Evolutionary conservation across 192 early-diverging fungal species (phyloP), one percentile per base, ranked within the genome.

Genomic region (Mycoemilia scoparia): DNA sequence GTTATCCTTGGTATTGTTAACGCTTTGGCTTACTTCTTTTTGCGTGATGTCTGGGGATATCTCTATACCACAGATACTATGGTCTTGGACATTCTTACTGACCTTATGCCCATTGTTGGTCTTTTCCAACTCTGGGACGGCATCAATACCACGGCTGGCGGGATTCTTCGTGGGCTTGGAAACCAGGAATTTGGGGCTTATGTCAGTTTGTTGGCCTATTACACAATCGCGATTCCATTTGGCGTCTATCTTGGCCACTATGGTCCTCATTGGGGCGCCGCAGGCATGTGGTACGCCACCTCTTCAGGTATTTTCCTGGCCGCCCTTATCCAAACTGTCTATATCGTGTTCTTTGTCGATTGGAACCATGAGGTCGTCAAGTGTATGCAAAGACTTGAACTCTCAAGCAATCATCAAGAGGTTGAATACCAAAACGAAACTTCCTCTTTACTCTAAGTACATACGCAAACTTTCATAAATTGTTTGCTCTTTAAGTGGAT

Each of bases 211-310:
- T 40, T 63, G 11, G 55, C 60, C 18, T 73, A 69, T 32, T 73
- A 68, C 44, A 22, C 59, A 5, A 15, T 69, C 18, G 70, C 54
- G 0, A 13, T 70, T 3, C 70, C 70, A 2, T 25, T 70, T 7
- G 70, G 57, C 10, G 53, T 67, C 14, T 70, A 64, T 29, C 34
- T 69, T 17, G 64, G 57, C 1, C 47, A 63, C 46, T 73, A 71
- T 0, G 33, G 51, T 2, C 43, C 32, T n/a, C 20, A 34, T 2
- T 33, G 54, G 19, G 40, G 54, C 25, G 56, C 76, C 7, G 49
- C 57, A 7, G 79, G 79, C 5, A 41, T 82, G 12, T 82, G 77
- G 71, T 18, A 48, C 2, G 70, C 71, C 6, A 36, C 76, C 21
- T 63, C 59, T 19, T 35, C 64, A 8, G 79, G 48, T 12, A 52